Evolutionary conservation across 2,329 filamentous ascomycete species (phyloP), one percentile per base, ranked within the genome.

Genomic region (Alternaria tenuissima): DNA sequence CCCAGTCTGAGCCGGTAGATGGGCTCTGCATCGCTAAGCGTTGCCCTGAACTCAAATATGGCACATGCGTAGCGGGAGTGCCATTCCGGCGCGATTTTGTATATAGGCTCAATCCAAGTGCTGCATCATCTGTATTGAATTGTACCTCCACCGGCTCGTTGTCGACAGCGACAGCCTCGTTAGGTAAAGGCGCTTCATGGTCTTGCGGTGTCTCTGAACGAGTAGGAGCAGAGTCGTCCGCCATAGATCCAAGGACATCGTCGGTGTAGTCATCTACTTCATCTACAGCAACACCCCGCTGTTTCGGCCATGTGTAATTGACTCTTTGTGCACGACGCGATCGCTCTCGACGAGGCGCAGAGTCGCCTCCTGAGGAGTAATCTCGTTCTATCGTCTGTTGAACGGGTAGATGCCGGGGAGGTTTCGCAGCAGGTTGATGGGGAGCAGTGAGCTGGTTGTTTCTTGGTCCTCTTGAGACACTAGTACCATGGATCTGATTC

Each of bases 291-390:
- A 20, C 18, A 28, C 52, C 59, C n/a, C 48, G 61, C 18, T 60
- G 63, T 22, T 57, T 67, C 1, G 69, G 71, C 68, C 64, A 74
- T 2, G 65, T 71, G 26, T 77, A 77, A 16, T 78, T 67, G 14
- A 70, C 59, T 14, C 66, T 65, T 12, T 70, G 63, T 4, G 65
- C 61, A n/a, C 76, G 69, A 4, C 66, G 65, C 7, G 68, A 62
- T 24, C 71, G 70, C 24, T 58, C 61, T 20, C 63, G 59, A 12
- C 57, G 62, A 48, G 36, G 55, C 12, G 36, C 59, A 18, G 64
- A 66, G 14, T 74, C 68, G 20, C 60, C 52, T 7, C 61, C 65
- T 7, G 71, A 72, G 4, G 70, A 72, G 11, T 66, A 64, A 11
- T 68, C 65, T 4, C 61, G 43, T 6, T 68, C 63, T 16, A 41